Base-by-base conservation (phyloP, 2,329 filamentous ascomycete genomes). In the Oidium heveae region DNA sequence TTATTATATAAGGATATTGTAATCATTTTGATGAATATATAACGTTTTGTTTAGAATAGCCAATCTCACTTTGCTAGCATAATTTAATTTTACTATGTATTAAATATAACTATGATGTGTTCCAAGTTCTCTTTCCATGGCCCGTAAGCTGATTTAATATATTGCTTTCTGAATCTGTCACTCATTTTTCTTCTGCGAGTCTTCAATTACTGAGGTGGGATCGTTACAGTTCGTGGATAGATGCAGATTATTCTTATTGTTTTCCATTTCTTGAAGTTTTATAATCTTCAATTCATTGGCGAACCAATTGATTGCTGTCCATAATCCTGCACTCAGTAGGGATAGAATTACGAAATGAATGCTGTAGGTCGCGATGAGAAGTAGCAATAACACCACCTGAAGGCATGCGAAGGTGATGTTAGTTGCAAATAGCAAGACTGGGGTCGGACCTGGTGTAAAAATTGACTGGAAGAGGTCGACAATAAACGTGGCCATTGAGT, bases 301-400 rank as follows among this genome's bases (percentile, higher is more conserved):
- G 65, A 98, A 96, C 91, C 91, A 98, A 74, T 96, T 96, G 70
- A 96, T 88, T 56, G 84, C 79, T 71, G 77, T 87, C 91, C 91
- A 98, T 37, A 96, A 74, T 4, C 84, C 84, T 34, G 71, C 88
- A 59, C 79, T 86, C 10, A 98, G 72, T 56, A 80, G 63, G 13
- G 86, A 94, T 6, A 98, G 76, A 56, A 89, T 73, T 58, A 86
- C 66, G 64, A 95, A 94, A 72, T 96, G 91, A 59, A 94, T 75
- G 70, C 84, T 94, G 68, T 83, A 79, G 8, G 89, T 98, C 55
- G 79, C 81, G 60, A 86, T 57, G 54, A 96, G 76, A 58, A 98
- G 82, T 54, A 70, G 67, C 59, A 86, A 68, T 60, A 96, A 80
- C 44, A 94, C 73, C 58, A 83, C 57, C 68, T 96, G 91, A 18